A percentile compares a stretch with the other conserved stretches of the same genome.
Conservation (phyloP, 352 stramenopile species). For the Phytophthora pseudosyringae region DNA sequence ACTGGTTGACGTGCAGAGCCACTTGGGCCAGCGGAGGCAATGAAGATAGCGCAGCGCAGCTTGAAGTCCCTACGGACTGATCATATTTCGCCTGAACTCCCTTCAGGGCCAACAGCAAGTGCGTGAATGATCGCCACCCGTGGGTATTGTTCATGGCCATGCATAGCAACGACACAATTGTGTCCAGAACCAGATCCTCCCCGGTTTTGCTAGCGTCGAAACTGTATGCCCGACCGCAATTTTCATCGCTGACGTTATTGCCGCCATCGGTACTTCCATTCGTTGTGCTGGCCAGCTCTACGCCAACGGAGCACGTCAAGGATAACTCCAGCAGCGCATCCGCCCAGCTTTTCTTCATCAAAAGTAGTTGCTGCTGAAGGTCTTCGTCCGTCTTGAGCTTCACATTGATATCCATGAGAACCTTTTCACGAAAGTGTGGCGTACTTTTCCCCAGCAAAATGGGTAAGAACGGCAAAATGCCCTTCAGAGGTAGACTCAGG, state of each 20-base stretch:
- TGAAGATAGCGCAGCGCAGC: conserved; percentile 16
- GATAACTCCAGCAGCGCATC: conserved; percentile 77
- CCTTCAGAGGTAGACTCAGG: conserved; percentile 64
- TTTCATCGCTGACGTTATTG: conserved; percentile 7
- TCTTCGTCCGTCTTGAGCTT: conserved; percentile 83
- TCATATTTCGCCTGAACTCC: conserved; percentile 73
- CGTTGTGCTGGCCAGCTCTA: conserved; percentile 1
- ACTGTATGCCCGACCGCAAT: conserved; percentile 56
- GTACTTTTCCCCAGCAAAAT: conserved; percentile 65
- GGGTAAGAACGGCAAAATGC: conserved; percentile 77
- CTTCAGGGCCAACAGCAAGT: conserved; percentile 71
- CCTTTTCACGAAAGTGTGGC: conserved; percentile 65
- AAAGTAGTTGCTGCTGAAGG: conserved; percentile 73
- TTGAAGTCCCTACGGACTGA: not conserved
- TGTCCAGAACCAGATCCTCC: conserved; percentile 85
- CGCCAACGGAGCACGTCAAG: conserved; percentile 60
- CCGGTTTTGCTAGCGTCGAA: conserved; percentile 74
- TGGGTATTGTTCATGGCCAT: conserved; percentile 68
- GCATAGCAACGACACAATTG: conserved; percentile 81
- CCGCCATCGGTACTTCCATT: conserved; percentile 6
- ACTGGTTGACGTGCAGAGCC: conserved; percentile 26
- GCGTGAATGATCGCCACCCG: conserved; percentile 70
- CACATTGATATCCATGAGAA: conserved; percentile 90
- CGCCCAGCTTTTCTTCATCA: conserved; percentile 78
- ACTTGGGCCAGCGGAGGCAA: conserved; percentile 37